These are phyloP conservation scores for Euphorbia schlechtendalii DNA, from an alignment of 441 rosid species.

Conservation along the genomic window DNA sequence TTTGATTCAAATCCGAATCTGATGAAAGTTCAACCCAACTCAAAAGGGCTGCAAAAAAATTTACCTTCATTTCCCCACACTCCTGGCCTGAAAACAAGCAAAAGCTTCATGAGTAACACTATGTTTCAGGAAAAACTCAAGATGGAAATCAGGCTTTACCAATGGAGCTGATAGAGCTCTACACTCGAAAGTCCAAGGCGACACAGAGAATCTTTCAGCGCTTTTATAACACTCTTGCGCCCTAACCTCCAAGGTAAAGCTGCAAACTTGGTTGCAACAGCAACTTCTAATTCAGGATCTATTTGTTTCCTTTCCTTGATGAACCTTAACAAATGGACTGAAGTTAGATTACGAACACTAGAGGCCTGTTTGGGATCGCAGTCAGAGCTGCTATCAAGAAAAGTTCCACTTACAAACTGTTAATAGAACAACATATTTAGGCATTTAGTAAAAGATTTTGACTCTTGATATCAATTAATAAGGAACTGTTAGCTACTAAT, in stretches of 20 bases:
- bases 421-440: too few species aligned
- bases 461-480: too few species aligned
- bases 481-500: too few species aligned
- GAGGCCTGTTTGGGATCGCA: neutral
- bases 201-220: constrained; percentile 71
- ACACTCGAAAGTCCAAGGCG: constrained; percentile 82
- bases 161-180: constrained; percentile 91
- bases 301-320: constrained; percentile 64
- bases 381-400: too few species aligned
- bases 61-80: constrained; percentile 97
- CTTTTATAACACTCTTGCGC: constrained; percentile 70
- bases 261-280: constrained; percentile 89
- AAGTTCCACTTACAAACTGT: too few species aligned
- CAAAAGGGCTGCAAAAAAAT: constrained; percentile 23
- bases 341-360: neutral
- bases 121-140: neutral
- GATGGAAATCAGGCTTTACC: constrained; percentile 38
- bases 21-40: too few species aligned
- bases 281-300: constrained; percentile 50
- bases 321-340: constrained; percentile 39
- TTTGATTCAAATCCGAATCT: constrained; percentile 20
- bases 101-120: constrained; percentile 25
- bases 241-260: constrained; percentile 96
- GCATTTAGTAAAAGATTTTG: too few species aligned
- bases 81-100: constrained; percentile 86